Conservation (phyloP, 805 yeast species). For the Ogataea populi-albae region DNA sequence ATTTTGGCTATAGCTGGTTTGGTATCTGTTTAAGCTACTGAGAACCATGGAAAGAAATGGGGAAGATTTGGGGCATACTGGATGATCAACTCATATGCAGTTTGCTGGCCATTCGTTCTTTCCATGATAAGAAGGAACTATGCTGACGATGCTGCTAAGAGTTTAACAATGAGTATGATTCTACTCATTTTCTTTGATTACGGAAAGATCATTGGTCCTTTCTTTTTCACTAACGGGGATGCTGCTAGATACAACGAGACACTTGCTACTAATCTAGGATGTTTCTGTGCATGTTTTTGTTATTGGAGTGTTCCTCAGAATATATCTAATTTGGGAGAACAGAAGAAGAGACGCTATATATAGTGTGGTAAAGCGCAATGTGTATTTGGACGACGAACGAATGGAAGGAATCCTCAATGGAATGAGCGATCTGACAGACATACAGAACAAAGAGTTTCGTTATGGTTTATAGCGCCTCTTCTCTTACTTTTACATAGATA, state of each 20-base stretch:
- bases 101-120: constrained; percentile 27
- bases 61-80: constrained; percentile 32
- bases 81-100: constrained; percentile 31
- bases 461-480: constrained; percentile 11
- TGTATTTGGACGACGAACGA: constrained; percentile 24
- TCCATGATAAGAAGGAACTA: constrained; percentile 34
- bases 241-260: constrained; percentile 45
- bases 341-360: constrained; percentile 36
- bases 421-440: constrained; percentile 32
- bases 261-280: constrained; percentile 35
- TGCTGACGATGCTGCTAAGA: constrained; percentile 56
- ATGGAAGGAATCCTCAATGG: constrained; percentile 32
- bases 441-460: constrained; percentile 28
- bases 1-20: constrained; percentile 26
- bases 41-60: constrained; percentile 26
- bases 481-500: too few relatives aligned
- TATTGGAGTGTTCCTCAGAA: constrained; percentile 29
- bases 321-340: constrained; percentile 37
- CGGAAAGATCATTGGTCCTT: constrained; percentile 57
- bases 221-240: constrained; percentile 41
- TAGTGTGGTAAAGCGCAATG: constrained; percentile 21
- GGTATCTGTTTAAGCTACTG: constrained; percentile 27
- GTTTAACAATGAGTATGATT: constrained; percentile 42
- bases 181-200: constrained; percentile 46
- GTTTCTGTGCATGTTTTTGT: constrained; percentile 38